Evolutionary conservation across 768 basidiomycete species (phyloP).

Genomic region (Hortiboletus campestris): DNA sequence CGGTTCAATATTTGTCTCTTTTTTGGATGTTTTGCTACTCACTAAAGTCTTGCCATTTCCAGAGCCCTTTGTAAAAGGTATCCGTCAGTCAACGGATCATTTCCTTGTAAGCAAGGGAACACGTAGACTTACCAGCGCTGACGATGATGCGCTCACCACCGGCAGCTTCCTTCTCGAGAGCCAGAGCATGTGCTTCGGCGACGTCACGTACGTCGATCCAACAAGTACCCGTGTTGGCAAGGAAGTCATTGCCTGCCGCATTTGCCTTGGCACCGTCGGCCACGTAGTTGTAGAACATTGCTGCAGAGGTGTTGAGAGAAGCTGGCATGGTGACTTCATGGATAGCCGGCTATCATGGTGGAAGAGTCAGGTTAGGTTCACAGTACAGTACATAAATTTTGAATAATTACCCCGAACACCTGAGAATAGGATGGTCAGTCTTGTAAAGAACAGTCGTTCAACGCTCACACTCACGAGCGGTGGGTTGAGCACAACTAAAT

Average conservation of each 20-base stretch:
- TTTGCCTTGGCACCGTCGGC: slow-evolving; percentile 20
- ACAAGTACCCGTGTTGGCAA: slow-evolving; percentile 23
- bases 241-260: slow-evolving; percentile 24
- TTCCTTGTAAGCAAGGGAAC: not conserved
- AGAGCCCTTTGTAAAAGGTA: slow-evolving; percentile 13
- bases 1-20: not conserved
- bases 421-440: not conserved
- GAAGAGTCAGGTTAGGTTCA: not conserved
- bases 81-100: not conserved
- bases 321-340: slow-evolving; percentile 37
- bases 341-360: slow-evolving; percentile 37
- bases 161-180: slow-evolving; percentile 50
- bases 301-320: slow-evolving; percentile 41
- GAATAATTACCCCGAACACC: slow-evolving; percentile 30
- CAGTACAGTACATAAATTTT: not conserved
- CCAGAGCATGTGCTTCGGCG: slow-evolving; percentile 50
- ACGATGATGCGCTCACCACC: slow-evolving; percentile 58
- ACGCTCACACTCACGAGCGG: slow-evolving; percentile 30
- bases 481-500: slow-evolving; percentile 40
- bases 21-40: not conserved
- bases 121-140: slow-evolving; percentile 27
- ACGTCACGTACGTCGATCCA: slow-evolving; percentile 59
- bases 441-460: too few species aligned
- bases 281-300: slow-evolving; percentile 34
- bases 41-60: slow-evolving; percentile 35